A percentile compares a stretch with the other conserved stretches of the same genome.
Evolutionary conservation across 2,329 filamentous ascomycete genomes (phyloP).

Genomic region (Purpureocillium lavendulum): DNA sequence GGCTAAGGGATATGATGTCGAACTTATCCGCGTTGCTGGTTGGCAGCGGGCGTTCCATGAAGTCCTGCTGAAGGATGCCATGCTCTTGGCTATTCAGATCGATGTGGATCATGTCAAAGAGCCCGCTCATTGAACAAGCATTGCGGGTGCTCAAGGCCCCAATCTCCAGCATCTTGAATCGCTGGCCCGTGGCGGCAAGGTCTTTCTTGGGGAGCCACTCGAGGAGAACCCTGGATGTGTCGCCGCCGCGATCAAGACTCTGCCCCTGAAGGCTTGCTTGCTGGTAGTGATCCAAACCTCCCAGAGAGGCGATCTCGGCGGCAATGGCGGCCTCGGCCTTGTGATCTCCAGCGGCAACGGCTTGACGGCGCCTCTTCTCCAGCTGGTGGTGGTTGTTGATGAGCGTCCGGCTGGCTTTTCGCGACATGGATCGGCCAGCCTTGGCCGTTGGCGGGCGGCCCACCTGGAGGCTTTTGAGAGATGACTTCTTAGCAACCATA

Average conservation of each 20-base stretch:
- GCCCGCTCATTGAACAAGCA: slow-evolving; percentile 64
- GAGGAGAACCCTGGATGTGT: slow-evolving; percentile 56
- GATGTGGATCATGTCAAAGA: slow-evolving; percentile 73
- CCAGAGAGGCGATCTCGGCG: slow-evolving; percentile 46
- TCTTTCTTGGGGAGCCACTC: slow-evolving; percentile 44
- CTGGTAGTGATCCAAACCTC: slow-evolving; percentile 57
- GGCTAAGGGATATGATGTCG: slow-evolving; percentile 82
- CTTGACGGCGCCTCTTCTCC: slow-evolving; percentile 53
- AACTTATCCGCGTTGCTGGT: slow-evolving; percentile 54
- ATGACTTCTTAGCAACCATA: slow-evolving; percentile 38
- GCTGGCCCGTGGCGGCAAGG: slow-evolving; percentile 14
- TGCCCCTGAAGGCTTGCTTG: slow-evolving; percentile 62
- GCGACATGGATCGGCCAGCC: slow-evolving; percentile 48
- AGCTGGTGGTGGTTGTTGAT: slow-evolving; percentile 60
- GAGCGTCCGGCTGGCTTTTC: slow-evolving; percentile 54
- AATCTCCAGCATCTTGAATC: slow-evolving; percentile 71
- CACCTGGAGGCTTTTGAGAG: slow-evolving; percentile 32
- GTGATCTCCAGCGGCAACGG: slow-evolving; percentile 42
- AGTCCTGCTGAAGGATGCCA: slow-evolving; percentile 81
- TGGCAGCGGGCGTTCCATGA: slow-evolving; percentile 81
- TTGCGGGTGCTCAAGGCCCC: slow-evolving; percentile 81
- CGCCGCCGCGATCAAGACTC: slow-evolving; percentile 55
- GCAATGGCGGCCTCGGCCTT: slow-evolving; percentile 35
- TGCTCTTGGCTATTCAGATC: slow-evolving; percentile 82
- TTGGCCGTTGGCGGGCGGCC: slow-evolving; percentile 50